Percentiles rank a stretch among this genome's conserved stretches.
Conservation (phyloP, 2,329 filamentous ascomycete genomes). For the Pleoardoris graminearum region DNA sequence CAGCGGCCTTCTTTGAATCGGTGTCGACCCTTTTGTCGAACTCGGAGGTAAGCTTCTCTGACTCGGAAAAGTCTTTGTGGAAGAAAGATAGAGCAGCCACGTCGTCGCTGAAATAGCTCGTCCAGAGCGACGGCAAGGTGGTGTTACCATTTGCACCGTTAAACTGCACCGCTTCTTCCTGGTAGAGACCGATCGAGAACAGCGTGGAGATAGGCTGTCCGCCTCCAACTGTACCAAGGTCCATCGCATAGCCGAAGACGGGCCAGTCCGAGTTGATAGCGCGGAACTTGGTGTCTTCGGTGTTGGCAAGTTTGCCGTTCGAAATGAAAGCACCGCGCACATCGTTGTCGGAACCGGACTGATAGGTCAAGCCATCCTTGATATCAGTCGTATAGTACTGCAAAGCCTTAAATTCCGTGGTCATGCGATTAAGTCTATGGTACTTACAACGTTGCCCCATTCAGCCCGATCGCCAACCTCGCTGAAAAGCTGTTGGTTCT, state of each 20-base stretch:
- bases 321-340: constrained; percentile 54
- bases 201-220: constrained; percentile 45
- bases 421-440: neutral
- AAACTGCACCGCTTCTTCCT: constrained; percentile 56
- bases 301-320: constrained; percentile 50
- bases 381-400: constrained; percentile 56
- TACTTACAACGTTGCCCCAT: constrained; percentile 53
- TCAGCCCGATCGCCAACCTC: constrained; percentile 55
- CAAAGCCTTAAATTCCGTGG: neutral
- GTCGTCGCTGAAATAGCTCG: constrained; percentile 52
- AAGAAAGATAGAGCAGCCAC: constrained; percentile 52
- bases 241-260: constrained; percentile 57
- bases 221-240: constrained; percentile 52
- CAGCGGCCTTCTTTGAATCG: constrained; percentile 52
- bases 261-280: constrained; percentile 55
- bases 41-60: constrained; percentile 37
- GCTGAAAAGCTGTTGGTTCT: constrained; percentile 52
- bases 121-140: constrained; percentile 54
- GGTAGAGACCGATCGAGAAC: constrained; percentile 56
- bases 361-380: constrained; percentile 47
- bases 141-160: constrained; percentile 47
- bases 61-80: constrained; percentile 52
- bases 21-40: constrained; percentile 50
- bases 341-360: constrained; percentile 51
- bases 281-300: constrained; percentile 55